Evolutionary conservation across 2,329 filamentous ascomycete genomes (phyloP).

Genomic region (Tolypocladium tundrense): DNA sequence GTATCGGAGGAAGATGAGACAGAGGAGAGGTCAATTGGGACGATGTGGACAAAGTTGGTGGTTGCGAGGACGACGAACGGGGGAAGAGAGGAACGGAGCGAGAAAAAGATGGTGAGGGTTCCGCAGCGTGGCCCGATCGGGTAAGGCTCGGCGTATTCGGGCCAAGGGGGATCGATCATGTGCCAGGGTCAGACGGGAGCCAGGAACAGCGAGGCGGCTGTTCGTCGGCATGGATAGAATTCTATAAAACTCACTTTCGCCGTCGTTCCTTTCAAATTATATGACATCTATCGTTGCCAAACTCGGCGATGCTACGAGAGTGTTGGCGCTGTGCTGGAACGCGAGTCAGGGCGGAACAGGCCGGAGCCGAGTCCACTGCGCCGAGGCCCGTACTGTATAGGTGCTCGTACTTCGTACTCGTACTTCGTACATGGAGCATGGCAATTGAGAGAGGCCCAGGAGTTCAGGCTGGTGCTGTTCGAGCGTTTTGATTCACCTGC

Average conservation of each 20-base stretch:
- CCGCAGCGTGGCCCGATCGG: slow-evolving; percentile 5
- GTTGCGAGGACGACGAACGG: slow-evolving; percentile 11
- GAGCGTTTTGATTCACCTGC: neutral
- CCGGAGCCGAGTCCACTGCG: neutral
- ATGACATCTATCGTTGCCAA: neutral
- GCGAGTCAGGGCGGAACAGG: neutral
- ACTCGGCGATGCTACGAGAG: neutral
- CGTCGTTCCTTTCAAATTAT: too few relatives aligned
- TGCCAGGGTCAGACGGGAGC: neutral
- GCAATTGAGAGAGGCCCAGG: neutral
- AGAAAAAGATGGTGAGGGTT: slow-evolving; percentile 8
- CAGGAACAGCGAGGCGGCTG: neutral
- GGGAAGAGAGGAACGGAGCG: slow-evolving; percentile 7
- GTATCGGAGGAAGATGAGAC: slow-evolving; percentile 10
- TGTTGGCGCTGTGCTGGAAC: neutral
- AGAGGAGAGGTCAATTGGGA: slow-evolving; percentile 5
- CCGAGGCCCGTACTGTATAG: neutral
- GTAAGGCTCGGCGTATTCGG: slow-evolving; percentile 12
- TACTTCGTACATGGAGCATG: too few relatives aligned
- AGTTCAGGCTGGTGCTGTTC: neutral
- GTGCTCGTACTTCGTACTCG: too few relatives aligned
- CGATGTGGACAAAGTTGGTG: slow-evolving; percentile 3
- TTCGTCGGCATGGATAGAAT: neutral
- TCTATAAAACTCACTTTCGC: too few relatives aligned
- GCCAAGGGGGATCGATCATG: neutral